Percentiles rank a stretch among this genome's conserved stretches.
phyloP scores from a whole-genome alignment of 345 rosid genomes.

The Citrus maxima region DNA sequence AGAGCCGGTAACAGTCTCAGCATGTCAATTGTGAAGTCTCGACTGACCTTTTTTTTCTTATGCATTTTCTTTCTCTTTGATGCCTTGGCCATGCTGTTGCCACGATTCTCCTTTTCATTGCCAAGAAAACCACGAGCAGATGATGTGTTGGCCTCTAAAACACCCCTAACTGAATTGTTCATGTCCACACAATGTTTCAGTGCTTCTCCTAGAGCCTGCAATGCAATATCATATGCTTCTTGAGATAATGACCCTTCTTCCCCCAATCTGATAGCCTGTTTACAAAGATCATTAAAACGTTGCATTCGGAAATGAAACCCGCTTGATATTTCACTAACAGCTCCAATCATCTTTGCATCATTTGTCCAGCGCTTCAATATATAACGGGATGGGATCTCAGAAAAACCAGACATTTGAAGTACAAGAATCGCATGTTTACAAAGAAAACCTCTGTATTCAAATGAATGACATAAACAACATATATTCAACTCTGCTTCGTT shows the following conservation, averaged over 20 bases:
- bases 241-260: constrained; percentile 39
- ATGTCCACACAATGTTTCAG: constrained; percentile 21
- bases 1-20: background rate
- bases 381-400: constrained; percentile 29
- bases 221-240: constrained; percentile 37
- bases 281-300: constrained; percentile 41
- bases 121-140: constrained; percentile 24
- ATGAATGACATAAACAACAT: constrained; percentile 35
- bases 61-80: constrained; percentile 44
- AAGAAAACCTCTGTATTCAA: constrained; percentile 43
- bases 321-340: constrained; percentile 16
- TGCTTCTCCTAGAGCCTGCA: constrained; percentile 35
- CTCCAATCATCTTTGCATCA: constrained; percentile 30
- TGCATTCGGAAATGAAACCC: constrained; percentile 24
- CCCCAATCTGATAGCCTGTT: constrained; percentile 35
- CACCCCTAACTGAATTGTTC: constrained; percentile 29
- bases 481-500: constrained; percentile 28
- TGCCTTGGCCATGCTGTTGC: constrained; percentile 24
- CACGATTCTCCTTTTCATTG: constrained; percentile 21
- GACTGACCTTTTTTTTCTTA: constrained; percentile 58
- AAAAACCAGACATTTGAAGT: constrained; percentile 36
- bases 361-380: constrained; percentile 42
- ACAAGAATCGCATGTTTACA: constrained; percentile 47
- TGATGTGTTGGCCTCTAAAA: constrained; percentile 26
- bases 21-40: constrained; percentile 9